Conservation (phyloP, 805 yeast genomes). For the Barnettozyma pratensis region DNA sequence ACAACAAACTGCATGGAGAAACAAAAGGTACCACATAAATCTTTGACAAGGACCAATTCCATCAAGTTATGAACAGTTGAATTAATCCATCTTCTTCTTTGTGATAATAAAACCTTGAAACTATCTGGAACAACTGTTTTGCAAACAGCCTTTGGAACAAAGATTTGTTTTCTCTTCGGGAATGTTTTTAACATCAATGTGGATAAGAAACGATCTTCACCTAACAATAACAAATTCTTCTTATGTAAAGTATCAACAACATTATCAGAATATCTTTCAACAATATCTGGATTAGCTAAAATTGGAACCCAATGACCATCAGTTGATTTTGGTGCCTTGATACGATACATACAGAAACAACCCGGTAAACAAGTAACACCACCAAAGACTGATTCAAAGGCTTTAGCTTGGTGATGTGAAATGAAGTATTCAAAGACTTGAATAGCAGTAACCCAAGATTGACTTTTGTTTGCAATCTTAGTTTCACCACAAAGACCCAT, state of each 20-base stretch:
- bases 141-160: constrained; percentile 88
- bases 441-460: constrained; percentile 87
- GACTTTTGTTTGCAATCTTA: constrained; percentile 75
- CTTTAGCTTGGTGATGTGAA: constrained; percentile 91
- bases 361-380: constrained; percentile 96
- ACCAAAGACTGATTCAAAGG: constrained; percentile 92
- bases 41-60: constrained; percentile 80
- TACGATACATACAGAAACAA: constrained; percentile 88
- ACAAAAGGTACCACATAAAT: constrained; percentile 90
- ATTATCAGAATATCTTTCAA: constrained; percentile 85
- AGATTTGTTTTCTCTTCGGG: constrained; percentile 83
- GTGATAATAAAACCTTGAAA: constrained; percentile 76
- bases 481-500: constrained; percentile 98
- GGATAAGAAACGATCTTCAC: constrained; percentile 85
- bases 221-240: constrained; percentile 78
- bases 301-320: constrained; percentile 91
- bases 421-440: constrained; percentile 92
- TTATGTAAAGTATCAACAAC: constrained; percentile 78
- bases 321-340: constrained; percentile 79
- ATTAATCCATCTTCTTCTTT: constrained; percentile 95
- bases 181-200: constrained; percentile 84
- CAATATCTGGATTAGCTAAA: constrained; percentile 88
- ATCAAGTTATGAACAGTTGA: constrained; percentile 90
- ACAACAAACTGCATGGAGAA: constrained; percentile 94
- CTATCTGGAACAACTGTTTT: constrained; percentile 85